phyloP scores from a whole-genome alignment of 768 basidiomycete species.

The Roridomyces roridus region DNA sequence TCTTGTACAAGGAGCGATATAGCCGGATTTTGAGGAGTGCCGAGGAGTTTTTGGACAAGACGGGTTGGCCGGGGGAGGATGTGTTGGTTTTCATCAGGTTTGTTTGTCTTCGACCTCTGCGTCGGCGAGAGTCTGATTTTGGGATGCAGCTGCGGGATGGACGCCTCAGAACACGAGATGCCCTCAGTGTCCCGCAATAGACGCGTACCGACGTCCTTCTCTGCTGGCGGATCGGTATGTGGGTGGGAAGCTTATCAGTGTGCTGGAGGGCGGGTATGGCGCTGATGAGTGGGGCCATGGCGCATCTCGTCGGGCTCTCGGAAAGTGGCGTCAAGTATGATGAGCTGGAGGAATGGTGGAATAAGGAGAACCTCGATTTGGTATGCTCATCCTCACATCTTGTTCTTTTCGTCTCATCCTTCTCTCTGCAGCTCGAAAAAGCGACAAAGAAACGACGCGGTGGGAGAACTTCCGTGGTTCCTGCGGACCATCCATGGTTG shows the following conservation, averaged over 20 bases:
- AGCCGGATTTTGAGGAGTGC: slow-evolving; percentile 69
- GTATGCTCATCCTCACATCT: slow-evolving; percentile 40
- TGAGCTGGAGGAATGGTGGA: slow-evolving; percentile 75
- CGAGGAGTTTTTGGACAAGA: slow-evolving; percentile 69
- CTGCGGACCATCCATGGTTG: slow-evolving; percentile 59
- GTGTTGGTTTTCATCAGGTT: slow-evolving; percentile 89
- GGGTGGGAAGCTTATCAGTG: slow-evolving; percentile 76
- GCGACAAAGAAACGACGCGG: slow-evolving; percentile 62
- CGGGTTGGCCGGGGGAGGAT: slow-evolving; percentile 69
- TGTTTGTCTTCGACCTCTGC: background rate
- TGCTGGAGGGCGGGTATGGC: slow-evolving; percentile 96
- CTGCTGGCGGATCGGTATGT: slow-evolving; percentile 70
- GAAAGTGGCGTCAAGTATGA: slow-evolving; percentile 36
- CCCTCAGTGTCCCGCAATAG: slow-evolving; percentile 88
- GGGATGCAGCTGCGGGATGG: slow-evolving; percentile 87
- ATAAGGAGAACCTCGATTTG: slow-evolving; percentile 59
- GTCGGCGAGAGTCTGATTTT: background rate
- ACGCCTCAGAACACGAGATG: slow-evolving; percentile 93
- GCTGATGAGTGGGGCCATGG: slow-evolving; percentile 81
- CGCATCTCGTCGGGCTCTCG: slow-evolving; percentile 76
- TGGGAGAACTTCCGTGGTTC: slow-evolving; percentile 48
- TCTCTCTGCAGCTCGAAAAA: slow-evolving; percentile 60
- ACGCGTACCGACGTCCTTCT: slow-evolving; percentile 85
- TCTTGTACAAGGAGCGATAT: slow-evolving; percentile 74
- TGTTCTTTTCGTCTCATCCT: background rate